A percentile compares a stretch with the other conserved stretches of the same genome.
Conservation (phyloP, 2,329 filamentous ascomycete genomes). For the Alternaria gaisen region DNA sequence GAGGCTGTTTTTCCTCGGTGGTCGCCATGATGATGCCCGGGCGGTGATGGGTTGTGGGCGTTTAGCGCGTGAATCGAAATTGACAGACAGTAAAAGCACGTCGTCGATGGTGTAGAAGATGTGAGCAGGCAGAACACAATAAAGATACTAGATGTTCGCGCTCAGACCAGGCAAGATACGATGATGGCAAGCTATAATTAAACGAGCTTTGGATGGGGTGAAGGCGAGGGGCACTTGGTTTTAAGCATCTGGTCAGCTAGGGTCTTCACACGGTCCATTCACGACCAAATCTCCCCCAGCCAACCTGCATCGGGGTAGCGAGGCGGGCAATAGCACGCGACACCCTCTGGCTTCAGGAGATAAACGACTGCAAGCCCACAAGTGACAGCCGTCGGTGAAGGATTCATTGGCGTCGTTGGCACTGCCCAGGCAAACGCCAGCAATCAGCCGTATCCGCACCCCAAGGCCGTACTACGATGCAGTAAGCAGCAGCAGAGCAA, state of each 20-base stretch:
- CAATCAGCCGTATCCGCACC: constrained; percentile 2
- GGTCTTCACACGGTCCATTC: constrained; percentile 30
- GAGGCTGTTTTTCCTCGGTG: constrained; percentile 32
- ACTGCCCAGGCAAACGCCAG: background rate
- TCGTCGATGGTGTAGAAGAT: background rate
- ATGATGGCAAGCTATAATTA: constrained; percentile 22
- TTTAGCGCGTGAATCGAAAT: background rate
- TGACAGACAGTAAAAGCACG: constrained; percentile 1
- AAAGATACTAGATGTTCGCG: constrained; percentile 20
- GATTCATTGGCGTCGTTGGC: constrained; percentile 1
- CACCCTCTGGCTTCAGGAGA: constrained; percentile 23
- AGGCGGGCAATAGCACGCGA: constrained; percentile 41
- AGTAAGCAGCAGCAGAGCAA: background rate
- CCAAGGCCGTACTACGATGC: constrained; percentile 2
- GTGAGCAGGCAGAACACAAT: constrained; percentile 11
- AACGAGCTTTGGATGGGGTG: constrained; percentile 23
- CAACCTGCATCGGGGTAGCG: constrained; percentile 26
- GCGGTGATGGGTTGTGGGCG: constrained; percentile 1
- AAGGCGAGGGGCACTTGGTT: constrained; percentile 35
- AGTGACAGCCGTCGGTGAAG: constrained; percentile 3
- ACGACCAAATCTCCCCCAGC: constrained; percentile 22
- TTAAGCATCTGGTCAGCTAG: constrained; percentile 39
- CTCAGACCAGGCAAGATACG: constrained; percentile 22
- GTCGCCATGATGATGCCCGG: constrained; percentile 35
- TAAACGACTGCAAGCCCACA: constrained; percentile 4